phyloP scores from a whole-genome alignment of 2,329 filamentous ascomycete genomes.

The Ciborinia camelliae region DNA sequence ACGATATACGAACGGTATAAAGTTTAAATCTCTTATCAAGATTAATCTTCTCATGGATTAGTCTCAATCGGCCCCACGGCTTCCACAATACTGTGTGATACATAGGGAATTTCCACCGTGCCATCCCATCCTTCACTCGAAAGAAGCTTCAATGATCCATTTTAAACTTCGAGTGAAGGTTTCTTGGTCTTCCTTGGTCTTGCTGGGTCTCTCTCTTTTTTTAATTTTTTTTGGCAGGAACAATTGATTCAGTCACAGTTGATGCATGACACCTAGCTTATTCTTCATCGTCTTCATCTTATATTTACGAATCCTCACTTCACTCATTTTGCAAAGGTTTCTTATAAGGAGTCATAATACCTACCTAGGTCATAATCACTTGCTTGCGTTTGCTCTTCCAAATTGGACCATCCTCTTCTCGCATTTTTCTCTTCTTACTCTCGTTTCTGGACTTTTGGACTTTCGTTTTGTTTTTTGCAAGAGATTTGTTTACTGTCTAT shows the following conservation, averaged over 20 bases:
- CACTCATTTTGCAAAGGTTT: constrained; percentile 2
- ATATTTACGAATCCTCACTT: background rate
- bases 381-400: background rate
- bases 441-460: background rate
- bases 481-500: background rate
- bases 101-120: too few relatives aligned
- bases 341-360: background rate
- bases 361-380: constrained; percentile 2
- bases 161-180: background rate
- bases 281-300: background rate
- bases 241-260: background rate
- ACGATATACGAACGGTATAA: too few relatives aligned
- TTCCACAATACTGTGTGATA: too few relatives aligned
- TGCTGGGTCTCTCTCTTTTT: background rate
- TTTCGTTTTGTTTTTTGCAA: background rate
- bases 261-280: too few relatives aligned
- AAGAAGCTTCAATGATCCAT: background rate
- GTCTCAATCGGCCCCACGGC: background rate
- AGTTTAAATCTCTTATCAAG: background rate
- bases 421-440: background rate
- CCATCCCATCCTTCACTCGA: background rate
- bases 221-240: background rate
- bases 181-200: background rate
- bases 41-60: constrained; percentile 3
- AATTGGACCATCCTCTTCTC: background rate